phyloP scores from a whole-genome alignment of 441 rosid species.

The Populus hybrid region DNA sequence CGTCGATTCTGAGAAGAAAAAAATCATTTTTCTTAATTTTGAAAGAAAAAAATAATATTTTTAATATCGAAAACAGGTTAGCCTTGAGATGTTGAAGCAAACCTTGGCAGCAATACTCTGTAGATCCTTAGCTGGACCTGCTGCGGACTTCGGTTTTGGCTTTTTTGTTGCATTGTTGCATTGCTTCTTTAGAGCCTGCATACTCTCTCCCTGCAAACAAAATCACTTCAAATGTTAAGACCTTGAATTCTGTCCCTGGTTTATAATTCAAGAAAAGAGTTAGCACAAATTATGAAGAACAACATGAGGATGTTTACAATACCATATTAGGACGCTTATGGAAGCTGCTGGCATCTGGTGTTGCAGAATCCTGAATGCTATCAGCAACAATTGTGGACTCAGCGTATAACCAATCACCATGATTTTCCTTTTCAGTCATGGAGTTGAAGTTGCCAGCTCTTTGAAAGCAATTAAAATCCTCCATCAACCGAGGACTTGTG shows the following conservation, averaged over 20 bases:
- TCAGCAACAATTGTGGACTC: conserved; percentile 45
- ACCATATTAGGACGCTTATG: conserved; percentile 65
- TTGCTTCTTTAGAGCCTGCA: conserved; percentile 59
- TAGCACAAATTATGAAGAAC: neutral
- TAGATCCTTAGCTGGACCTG: conserved; percentile 59
- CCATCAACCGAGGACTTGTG: conserved; percentile 32
- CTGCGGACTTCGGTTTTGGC: conserved; percentile 41
- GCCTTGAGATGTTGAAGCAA: conserved; percentile 1
- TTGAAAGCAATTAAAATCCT: conserved; percentile 36
- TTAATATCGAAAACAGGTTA: neutral
- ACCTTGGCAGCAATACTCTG: conserved; percentile 97
- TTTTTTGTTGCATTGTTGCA: conserved; percentile 34
- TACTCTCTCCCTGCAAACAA: conserved; percentile 45
- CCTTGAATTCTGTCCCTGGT: neutral
- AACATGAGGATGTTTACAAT: conserved; percentile 9
- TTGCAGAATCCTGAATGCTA: conserved; percentile 31
- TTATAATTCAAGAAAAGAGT: neutral
- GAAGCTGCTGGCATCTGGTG: conserved; percentile 33
- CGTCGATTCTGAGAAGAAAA: conserved; percentile 56
- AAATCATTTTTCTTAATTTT: neutral
- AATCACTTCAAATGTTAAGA: neutral
- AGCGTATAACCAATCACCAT: conserved; percentile 57
- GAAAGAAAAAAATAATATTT: neutral
- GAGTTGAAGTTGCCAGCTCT: conserved; percentile 36
- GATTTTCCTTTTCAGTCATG: conserved; percentile 24